Evolutionary conservation across 306 rosid genomes (phyloP).

Genomic region (Luffa acutangula): DNA sequence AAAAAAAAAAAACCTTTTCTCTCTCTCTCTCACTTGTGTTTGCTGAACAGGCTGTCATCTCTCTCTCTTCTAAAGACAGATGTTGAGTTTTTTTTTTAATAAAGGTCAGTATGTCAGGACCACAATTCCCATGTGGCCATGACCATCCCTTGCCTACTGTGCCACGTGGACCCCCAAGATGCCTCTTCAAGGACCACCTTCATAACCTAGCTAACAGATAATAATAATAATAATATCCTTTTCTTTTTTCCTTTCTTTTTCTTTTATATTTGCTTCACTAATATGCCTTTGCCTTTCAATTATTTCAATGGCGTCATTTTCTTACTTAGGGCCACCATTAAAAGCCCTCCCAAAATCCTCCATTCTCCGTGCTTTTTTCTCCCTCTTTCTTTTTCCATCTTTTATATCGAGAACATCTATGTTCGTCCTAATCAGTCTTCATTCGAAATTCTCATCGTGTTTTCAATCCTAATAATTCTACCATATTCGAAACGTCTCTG

Average conservation of each 20-base stretch:
- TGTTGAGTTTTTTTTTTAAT: neutral
- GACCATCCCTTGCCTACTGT: conserved; percentile 31
- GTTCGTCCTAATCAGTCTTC: neutral
- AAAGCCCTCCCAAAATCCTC: neutral
- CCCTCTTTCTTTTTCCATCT: neutral
- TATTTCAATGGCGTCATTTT: neutral
- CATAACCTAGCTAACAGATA: neutral
- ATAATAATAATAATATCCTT: conserved; percentile 6
- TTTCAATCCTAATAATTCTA: neutral
- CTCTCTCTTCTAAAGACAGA: conserved; percentile 22
- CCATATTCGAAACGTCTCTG: no score
- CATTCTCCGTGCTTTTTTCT: neutral
- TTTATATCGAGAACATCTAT: neutral
- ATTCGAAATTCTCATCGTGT: neutral
- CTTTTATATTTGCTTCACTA: neutral
- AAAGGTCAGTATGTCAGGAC: neutral
- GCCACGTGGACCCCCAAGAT: conserved; percentile 41
- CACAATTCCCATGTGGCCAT: conserved; percentile 45
- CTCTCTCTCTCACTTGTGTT: conserved; percentile 15
- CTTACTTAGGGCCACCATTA: neutral
- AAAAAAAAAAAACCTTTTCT: neutral
- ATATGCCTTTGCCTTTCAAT: neutral
- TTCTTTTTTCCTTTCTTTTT: neutral
- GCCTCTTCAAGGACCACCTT: conserved; percentile 37
- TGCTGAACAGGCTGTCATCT: conserved; percentile 39